phyloP scores from a whole-genome alignment of 2,329 filamentous ascomycete species.

The Emmonsia crescens region DNA sequence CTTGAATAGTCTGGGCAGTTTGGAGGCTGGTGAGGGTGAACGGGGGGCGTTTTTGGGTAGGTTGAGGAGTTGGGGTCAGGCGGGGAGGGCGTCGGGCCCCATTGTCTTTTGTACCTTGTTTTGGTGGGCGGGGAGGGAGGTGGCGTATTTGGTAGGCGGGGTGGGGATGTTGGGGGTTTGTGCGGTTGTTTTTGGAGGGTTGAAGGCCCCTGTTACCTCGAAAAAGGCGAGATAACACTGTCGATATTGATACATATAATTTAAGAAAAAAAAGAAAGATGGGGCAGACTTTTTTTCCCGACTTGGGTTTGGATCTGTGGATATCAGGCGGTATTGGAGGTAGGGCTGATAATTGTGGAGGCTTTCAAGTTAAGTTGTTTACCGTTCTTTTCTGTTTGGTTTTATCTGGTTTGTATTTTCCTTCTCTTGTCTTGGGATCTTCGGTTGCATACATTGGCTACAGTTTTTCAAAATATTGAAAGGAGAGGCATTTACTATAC shows the following conservation, averaged over 20 bases:
- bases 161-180: conserved; percentile 67
- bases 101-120: conserved; percentile 89
- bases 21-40: conserved; percentile 71
- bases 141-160: conserved; percentile 72
- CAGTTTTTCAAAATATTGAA: no score
- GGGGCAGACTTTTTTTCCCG: not conserved
- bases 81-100: conserved; percentile 76
- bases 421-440: not conserved
- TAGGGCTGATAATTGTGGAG: not conserved
- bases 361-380: not conserved
- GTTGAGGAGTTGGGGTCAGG: conserved; percentile 69
- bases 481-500: not conserved
- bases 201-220: conserved; percentile 50
- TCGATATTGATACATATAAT: not conserved
- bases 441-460: not conserved
- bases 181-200: conserved; percentile 55
- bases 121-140: conserved; percentile 91
- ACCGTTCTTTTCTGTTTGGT: not conserved
- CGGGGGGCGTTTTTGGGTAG: conserved; percentile 78
- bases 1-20: conserved; percentile 80
- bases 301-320: not conserved
- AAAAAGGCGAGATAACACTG: not conserved
- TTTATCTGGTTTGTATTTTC: not conserved
- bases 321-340: not conserved
- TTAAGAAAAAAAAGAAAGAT: not conserved